Conservation (phyloP, 176 grass and related monocot species). For the Carex cristatella region DNA sequence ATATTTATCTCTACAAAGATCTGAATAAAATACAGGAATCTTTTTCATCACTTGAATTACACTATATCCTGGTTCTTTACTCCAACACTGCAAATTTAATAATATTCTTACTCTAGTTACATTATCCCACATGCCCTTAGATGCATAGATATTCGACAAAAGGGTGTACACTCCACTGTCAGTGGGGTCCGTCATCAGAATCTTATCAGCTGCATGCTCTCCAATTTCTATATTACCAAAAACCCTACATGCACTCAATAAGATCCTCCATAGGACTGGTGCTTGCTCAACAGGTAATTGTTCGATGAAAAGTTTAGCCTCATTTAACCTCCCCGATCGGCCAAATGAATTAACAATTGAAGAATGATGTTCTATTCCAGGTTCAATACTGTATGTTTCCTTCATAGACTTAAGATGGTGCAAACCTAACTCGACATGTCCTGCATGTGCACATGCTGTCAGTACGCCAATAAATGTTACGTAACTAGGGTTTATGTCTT, state of each 20-base stretch:
- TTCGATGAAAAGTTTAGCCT: constrained; percentile 58
- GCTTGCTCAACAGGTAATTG: constrained; percentile 60
- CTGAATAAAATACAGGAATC: constrained; percentile 43
- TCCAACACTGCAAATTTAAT: constrained; percentile 33
- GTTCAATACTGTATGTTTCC: constrained; percentile 45
- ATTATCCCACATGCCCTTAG: constrained; percentile 68
- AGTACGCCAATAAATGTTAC: constrained; percentile 69
- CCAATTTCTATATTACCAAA: constrained; percentile 65
- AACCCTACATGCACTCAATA: constrained; percentile 57
- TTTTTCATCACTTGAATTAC: constrained; percentile 57
- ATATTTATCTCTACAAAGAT: constrained; percentile 47
- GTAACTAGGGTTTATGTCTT: constrained; percentile 59
- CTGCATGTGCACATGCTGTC: constrained; percentile 73
- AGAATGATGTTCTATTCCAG: constrained; percentile 67
- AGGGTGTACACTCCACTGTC: constrained; percentile 57
- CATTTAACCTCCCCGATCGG: constrained; percentile 52
- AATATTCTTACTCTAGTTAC: constrained; percentile 47
- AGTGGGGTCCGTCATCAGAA: constrained; percentile 43
- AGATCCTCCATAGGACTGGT: constrained; percentile 60
- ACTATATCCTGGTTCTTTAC: constrained; percentile 65
- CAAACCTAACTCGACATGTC: constrained; percentile 55
- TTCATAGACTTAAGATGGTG: constrained; percentile 57
- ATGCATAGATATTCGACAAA: constrained; percentile 77
- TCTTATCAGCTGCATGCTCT: constrained; percentile 55
- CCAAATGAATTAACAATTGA: constrained; percentile 68